Evolutionary conservation across 2,329 filamentous ascomycete species (phyloP).

Genomic region (Hyphodiscus sp.): DNA sequence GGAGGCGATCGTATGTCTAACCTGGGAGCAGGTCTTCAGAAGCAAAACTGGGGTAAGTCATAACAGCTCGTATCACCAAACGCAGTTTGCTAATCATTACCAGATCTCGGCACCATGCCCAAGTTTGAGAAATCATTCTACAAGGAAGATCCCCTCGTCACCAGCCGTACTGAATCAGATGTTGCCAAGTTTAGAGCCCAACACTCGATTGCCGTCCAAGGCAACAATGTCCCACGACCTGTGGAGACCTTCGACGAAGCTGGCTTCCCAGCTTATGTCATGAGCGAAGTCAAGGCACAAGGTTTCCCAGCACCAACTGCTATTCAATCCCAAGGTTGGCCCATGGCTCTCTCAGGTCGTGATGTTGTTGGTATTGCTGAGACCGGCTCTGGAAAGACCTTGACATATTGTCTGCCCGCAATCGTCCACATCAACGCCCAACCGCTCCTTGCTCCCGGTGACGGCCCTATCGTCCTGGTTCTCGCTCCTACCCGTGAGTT

Average conservation of each 20-base stretch:
- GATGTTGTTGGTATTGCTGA: constrained; percentile 99
- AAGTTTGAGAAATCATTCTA: constrained; percentile 99
- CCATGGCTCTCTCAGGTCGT: constrained; percentile 95
- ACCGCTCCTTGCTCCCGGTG: constrained; percentile 87
- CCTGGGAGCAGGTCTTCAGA: constrained; percentile 80
- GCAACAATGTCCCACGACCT: constrained; percentile 78
- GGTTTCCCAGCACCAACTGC: constrained; percentile 90
- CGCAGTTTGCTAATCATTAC: background rate
- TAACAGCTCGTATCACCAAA: background rate
- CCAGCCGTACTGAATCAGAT: constrained; percentile 66
- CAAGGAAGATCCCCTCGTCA: constrained; percentile 83
- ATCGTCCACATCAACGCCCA: constrained; percentile 99
- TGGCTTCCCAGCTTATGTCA: constrained; percentile 92
- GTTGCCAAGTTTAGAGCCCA: constrained; percentile 83
- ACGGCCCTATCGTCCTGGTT: constrained; percentile 93
- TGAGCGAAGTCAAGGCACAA: constrained; percentile 97
- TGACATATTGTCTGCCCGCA: constrained; percentile 95
- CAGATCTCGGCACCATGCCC: constrained; percentile 71
- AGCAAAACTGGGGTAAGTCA: constrained; percentile 76
- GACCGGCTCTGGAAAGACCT: constrained; percentile 97
- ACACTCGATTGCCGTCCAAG: constrained; percentile 77
- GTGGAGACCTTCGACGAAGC: constrained; percentile 98
- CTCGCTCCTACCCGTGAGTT: constrained; percentile 95
- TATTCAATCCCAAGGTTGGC: constrained; percentile 98
- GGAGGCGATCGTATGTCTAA: constrained; percentile 92